Evolutionary conservation across 352 stramenopile genomes (phyloP), one percentile per base, ranked within the genome.

Genomic region (Elongisporangium senticosum): DNA sequence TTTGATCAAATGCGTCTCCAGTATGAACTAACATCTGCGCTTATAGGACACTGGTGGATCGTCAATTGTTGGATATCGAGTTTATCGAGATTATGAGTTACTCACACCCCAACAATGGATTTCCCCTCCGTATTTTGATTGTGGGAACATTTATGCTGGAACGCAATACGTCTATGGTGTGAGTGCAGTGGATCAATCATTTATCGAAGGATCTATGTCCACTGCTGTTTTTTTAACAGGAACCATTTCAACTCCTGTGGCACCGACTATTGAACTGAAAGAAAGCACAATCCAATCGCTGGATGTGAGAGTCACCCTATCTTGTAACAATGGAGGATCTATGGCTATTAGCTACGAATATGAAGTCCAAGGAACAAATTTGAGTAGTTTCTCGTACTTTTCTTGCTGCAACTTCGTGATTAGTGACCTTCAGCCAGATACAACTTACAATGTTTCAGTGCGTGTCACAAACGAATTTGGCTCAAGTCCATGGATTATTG

Each of bases 71-170:
- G 80, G 80, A 3, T 90, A 90, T 62, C 53, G 57, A 1, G 68
- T 90, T 0, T 90, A 88, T 63, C 74, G 80, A 11, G 65, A 90
- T 59, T 85, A 83, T 17, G 51, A 65, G 53, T 48, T 78, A 10
- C 39, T 86, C 24, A 79, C 67, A 43, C 11, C 33, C 0, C 23
- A 59, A 2, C 39, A 62, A 20, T 58, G 70, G 14, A 55, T 80
- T 15, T 23, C 57, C 14, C 63, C 75, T 20, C 76, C 75, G 8
- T 88, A 72, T 53, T 59, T 13, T 11, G 72, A 90, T 49, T 90
- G 77, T 50, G 69, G 73, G 37, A 65, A 54, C 22, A 24, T 90
- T 5, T 11, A 56, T 17, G 66, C 72, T 4, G 57, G 57, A 8
- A 83, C 61, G 0, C 47, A 62, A 2, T 88, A 88, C 53, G 51